Percentiles rank a stretch among this genome's conserved stretches.
phyloP scores from a whole-genome alignment of 371 early-diverging fungal genomes.

The Sporodiniella umbellata region DNA sequence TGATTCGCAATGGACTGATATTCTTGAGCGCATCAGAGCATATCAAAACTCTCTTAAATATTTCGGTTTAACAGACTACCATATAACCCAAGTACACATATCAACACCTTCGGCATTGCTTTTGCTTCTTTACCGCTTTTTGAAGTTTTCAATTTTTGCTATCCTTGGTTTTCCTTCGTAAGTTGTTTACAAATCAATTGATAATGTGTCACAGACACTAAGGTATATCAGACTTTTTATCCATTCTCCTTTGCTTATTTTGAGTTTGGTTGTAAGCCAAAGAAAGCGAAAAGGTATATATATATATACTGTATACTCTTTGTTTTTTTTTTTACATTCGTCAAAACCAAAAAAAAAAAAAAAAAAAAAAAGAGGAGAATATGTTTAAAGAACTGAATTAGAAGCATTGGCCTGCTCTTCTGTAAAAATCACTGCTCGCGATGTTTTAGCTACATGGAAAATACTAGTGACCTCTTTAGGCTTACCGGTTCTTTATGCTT shows the following conservation, averaged over 20 bases:
- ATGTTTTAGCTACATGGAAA: conserved; percentile 90
- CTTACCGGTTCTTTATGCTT: conserved; percentile 58
- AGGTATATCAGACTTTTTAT: conserved; percentile 42
- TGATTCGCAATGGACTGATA: conserved; percentile 55
- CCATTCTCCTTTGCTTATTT: conserved; percentile 62
- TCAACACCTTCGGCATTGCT: conserved; percentile 51
- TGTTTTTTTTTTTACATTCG: no score
- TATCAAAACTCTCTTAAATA: conserved; percentile 76
- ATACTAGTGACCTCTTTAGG: conserved; percentile 62
- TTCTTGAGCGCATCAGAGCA: conserved; percentile 58
- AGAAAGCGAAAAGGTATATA: conserved; percentile 62
- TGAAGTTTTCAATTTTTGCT: conserved; percentile 56
- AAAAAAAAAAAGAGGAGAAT: background rate
- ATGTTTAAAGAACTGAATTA: conserved; percentile 11
- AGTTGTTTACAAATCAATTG: background rate
- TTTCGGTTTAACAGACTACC: conserved; percentile 84
- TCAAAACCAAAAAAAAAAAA: conserved; percentile 1
- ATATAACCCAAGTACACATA: conserved; percentile 69
- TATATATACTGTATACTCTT: no score
- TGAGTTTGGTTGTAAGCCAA: conserved; percentile 52
- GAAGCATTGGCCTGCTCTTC: conserved; percentile 76
- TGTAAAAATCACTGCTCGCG: conserved; percentile 82
- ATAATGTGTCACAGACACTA: conserved; percentile 7
- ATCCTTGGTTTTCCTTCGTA: conserved; percentile 66
- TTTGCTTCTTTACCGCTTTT: conserved; percentile 52